Base-by-base conservation (phyloP, 208 protist species). In the Leishmania braziliensis region DNA sequence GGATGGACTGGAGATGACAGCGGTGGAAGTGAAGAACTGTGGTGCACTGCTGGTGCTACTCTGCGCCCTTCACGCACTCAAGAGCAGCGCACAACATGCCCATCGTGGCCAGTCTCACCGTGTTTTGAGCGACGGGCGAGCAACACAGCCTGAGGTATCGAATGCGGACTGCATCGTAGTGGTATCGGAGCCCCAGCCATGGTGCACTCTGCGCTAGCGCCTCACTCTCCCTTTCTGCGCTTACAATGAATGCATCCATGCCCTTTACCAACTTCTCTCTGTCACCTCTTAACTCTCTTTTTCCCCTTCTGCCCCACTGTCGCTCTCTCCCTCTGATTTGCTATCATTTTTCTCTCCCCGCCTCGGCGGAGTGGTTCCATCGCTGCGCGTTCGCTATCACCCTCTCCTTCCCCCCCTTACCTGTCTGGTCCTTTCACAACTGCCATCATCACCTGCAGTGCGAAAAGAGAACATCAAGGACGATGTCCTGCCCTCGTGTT, bases 401-500 rank as follows among this genome's bases (percentile, higher is more conserved):
- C 0, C 36, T 70, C n/a, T 4, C 36, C 12, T 70, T 5, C 39
- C 12, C 36, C 36, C 1, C 36, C 18, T 46, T 20, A 20, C 18
- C 36, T 33, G n/a, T 48, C 18, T 26, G n/a, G 29, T 69, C 33
- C 18, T 69, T 69, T 18, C 63, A 69, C 63, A 36, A 46, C 14
- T 6, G 36, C 12, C 36, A 23, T 46, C 63, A 18, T 69, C 63
- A 18, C 36, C 36, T 23, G 29, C 36, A 46, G 14, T 36, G 36
- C n/a, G 36, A 46, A 46, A 48, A 48, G 9, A 46, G 36, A 36
- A 43, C 63, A 69, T 18, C 63, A 69, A 48, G 63, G 36, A 65
- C n/a, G 48, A 95, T 94, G 91, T 66, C 86, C 65, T 96, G 89
- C 85, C 90, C 89, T 71, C 92, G 90, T 83, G 90, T 95, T 54